Evolutionary conservation across 176 grass and related monocot species (phyloP).

Genomic region (Hordeum marinum): DNA sequence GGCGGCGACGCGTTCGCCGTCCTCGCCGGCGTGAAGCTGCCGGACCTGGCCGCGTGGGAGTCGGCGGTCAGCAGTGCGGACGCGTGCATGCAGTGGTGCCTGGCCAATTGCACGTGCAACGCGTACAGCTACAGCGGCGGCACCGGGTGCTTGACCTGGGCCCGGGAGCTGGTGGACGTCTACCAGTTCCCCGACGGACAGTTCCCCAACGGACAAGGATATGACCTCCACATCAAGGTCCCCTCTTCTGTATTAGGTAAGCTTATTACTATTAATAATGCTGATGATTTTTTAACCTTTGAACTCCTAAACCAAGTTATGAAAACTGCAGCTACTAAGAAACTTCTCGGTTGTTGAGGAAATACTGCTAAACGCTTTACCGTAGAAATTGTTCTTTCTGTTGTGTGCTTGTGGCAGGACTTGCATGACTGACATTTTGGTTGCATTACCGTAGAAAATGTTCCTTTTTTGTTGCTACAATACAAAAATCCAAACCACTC

Average conservation of each 20-base stretch:
- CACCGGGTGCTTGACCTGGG: constrained; percentile 68
- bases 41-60: constrained; percentile 52
- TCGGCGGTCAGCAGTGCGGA: constrained; percentile 11
- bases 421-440: not conserved
- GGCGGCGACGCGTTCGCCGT: constrained; percentile 40
- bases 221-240: constrained; percentile 60
- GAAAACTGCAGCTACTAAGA: not conserved
- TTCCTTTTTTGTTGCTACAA: not conserved
- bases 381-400: not conserved
- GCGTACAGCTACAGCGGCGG: constrained; percentile 46
- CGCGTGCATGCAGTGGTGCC: constrained; percentile 42
- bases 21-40: constrained; percentile 60
- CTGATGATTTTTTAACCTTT: not conserved
- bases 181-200: constrained; percentile 49
- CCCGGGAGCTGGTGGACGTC: constrained; percentile 63
- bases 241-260: constrained; percentile 46
- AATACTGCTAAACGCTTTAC: not conserved
- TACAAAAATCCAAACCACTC: not conserved
- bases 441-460: too few relatives aligned
- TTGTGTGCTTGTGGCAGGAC: not conserved
- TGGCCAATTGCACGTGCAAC: constrained; percentile 64
- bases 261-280: not conserved
- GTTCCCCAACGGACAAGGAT: constrained; percentile 44
- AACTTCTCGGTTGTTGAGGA: not conserved
- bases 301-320: not conserved